Conservation (phyloP, 257 asterid genomes). For the Lantana camara region DNA sequence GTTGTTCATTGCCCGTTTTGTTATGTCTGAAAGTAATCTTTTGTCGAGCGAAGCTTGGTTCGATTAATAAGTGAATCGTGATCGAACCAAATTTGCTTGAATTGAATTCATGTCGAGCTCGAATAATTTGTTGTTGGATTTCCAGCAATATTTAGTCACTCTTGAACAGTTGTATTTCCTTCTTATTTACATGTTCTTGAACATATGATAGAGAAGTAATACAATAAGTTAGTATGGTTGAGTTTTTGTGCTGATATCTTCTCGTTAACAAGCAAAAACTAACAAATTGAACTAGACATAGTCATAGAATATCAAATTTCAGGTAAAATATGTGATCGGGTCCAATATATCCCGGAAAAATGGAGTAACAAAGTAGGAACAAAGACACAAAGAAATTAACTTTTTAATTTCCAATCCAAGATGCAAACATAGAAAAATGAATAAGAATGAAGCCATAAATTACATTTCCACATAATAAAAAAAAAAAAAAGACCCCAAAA, state of each 20-base stretch:
- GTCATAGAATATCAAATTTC: neutral
- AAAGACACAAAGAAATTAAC: neutral
- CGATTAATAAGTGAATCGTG: too few species aligned
- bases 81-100: too few species aligned
- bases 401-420: neutral
- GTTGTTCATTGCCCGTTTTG: too few species aligned
- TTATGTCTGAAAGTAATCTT: too few species aligned
- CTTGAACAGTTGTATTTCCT: too few species aligned
- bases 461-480: neutral
- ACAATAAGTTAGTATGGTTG: neutral
- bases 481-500: neutral
- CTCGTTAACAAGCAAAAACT: neutral
- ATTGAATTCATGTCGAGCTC: too few species aligned
- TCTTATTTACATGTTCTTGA: too few species aligned
- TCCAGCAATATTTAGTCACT: too few species aligned
- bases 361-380: neutral
- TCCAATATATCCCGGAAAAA: too few species aligned
- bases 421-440: neutral
- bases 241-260: neutral
- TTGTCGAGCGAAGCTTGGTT: too few species aligned
- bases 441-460: neutral
- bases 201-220: neutral
- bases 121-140: too few species aligned
- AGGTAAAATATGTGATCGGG: too few species aligned
- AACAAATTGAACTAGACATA: neutral